Evolutionary conservation across 139 green algal species (phyloP), one percentile per base, ranked within the genome.

Genomic region (Micractinium conductrix): DNA sequence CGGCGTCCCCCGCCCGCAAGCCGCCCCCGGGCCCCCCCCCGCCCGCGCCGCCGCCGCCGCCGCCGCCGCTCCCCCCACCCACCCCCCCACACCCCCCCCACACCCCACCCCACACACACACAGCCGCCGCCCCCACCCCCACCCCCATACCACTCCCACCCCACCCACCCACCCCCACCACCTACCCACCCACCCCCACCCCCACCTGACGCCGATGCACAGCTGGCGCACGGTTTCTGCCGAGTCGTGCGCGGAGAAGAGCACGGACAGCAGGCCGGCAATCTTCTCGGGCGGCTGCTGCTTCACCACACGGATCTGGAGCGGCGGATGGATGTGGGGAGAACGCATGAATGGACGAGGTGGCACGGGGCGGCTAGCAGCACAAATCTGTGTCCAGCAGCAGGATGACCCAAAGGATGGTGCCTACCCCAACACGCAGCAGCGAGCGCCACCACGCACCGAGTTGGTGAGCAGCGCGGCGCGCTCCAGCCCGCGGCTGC

Each of bases 231-330:
- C 89, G 44, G 86, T 91, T 38, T 92, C 90, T 22, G 89, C 92
- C 0, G 78, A 76, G 85, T 95, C 92, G 86, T 90, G 80, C 8
- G 67, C 24, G 55, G 44, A 85, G 87, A 93, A 94, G 8, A 93
- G 85, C 22, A 37, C 33, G 60, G 68, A 22, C 14, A 95, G 86
- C 28, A 95, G 78, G 40, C 30, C 24, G 17, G 88, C 88, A 17
- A 97, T 58, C 28, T 90, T 81, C 65, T 88, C 85, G 2, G 85
- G 28, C 2, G 91, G 89, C 86, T 93, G 92, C 78, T 90, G 90
- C 82, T 91, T 90, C 55, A 96, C 91, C 33, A 98, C 92, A 1
- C 94, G 89, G 24, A 98, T 84, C 79, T 83, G 71, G 33, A 65
- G n/a, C 44, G 45, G 65, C 2, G 63, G 33, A 12, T 4, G 65